phyloP scores from a whole-genome alignment of 2,329 filamentous ascomycete species.

The Colletotrichum destructivum region DNA sequence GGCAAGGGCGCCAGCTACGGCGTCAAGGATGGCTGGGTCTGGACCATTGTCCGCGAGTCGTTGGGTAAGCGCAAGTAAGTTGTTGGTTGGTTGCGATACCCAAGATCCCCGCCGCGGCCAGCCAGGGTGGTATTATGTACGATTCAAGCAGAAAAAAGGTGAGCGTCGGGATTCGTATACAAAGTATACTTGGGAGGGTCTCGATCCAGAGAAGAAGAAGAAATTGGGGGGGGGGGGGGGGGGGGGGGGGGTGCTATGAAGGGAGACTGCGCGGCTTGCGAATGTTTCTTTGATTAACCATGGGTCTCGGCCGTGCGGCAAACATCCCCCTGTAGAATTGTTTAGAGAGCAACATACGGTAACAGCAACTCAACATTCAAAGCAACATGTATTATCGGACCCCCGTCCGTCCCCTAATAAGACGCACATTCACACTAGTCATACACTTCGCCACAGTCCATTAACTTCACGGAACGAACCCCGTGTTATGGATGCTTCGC shows the following conservation, averaged over 20 bases:
- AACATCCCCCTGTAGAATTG: not conserved
- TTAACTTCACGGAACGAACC: not conserved
- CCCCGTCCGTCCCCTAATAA: not conserved
- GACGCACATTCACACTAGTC: not conserved
- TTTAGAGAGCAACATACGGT: not conserved
- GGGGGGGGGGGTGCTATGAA: not conserved
- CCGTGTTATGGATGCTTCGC: not conserved
- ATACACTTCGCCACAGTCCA: not conserved
- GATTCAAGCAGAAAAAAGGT: not conserved
- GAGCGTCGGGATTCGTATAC: not conserved
- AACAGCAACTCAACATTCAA: not conserved
- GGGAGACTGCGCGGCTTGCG: not conserved
- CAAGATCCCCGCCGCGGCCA: conserved; percentile 7
- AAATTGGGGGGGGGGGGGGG: not conserved
- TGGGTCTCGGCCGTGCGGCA: not conserved
- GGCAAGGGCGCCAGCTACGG: conserved; percentile 46
- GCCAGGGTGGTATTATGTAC: not conserved
- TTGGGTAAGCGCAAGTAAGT: conserved; percentile 46
- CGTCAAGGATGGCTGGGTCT: conserved; percentile 58
- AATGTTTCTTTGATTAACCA: not conserved
- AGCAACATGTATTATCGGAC: not conserved
- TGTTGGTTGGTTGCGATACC: conserved; percentile 13
- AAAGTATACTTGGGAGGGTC: not conserved
- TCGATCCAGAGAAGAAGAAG: not conserved
- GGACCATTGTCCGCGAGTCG: conserved; percentile 55